A percentile compares a stretch with the other conserved stretches of the same genome.
Evolutionary conservation across 805 yeast genomes (phyloP).

Genomic region (Sugiyamaella qingdaonensis): DNA sequence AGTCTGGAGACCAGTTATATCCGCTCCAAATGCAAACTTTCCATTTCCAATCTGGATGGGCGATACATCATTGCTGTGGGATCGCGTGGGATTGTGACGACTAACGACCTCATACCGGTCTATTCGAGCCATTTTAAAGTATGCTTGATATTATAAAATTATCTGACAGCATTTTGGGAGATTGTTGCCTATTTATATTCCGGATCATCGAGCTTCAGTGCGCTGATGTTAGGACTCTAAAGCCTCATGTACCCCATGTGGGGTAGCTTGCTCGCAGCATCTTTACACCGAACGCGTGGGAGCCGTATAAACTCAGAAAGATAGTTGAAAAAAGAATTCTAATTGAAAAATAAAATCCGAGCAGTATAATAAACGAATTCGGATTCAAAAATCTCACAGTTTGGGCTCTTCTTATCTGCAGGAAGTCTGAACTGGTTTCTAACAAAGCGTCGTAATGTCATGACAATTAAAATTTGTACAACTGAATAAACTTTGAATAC

Average conservation of each 20-base stretch:
- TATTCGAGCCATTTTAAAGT: not conserved
- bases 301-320: not conserved
- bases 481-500: too few relatives aligned
- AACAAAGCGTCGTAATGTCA: too few relatives aligned
- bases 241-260: not conserved
- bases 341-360: too few relatives aligned
- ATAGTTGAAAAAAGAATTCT: not conserved
- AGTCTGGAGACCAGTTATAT: slow-evolving; percentile 9
- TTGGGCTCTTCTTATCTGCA: too few relatives aligned
- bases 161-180: too few relatives aligned
- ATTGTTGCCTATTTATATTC: not conserved
- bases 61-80: not conserved
- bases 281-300: not conserved
- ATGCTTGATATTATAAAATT: too few relatives aligned
- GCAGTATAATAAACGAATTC: too few relatives aligned
- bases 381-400: too few relatives aligned
- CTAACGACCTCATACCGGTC: slow-evolving; percentile 1
- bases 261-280: not conserved
- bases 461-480: too few relatives aligned
- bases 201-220: not conserved
- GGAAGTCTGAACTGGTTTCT: too few relatives aligned
- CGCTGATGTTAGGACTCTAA: not conserved
- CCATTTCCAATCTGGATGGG: slow-evolving; percentile 9
- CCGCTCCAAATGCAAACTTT: slow-evolving; percentile 5
- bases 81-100: slow-evolving; percentile 6